A percentile compares a stretch with the other conserved stretches of the same genome.
Evolutionary conservation across 1,284 basidiomycete genomes (phyloP).

Genomic region (Irpex lacteus): DNA sequence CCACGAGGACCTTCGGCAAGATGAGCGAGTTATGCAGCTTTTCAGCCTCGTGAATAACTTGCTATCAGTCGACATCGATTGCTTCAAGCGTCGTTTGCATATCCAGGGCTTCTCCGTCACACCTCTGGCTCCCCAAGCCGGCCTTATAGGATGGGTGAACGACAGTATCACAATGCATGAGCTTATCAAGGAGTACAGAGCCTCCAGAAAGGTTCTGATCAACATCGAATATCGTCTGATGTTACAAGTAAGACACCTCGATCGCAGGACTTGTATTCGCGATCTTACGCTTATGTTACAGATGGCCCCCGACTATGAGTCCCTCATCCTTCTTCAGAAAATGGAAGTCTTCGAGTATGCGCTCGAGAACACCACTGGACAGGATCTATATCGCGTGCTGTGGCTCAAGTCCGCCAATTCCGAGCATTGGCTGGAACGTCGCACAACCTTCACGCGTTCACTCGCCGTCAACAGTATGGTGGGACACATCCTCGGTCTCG

Average conservation of each 20-base stretch:
- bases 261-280: neutral
- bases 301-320: conserved; percentile 99
- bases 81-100: conserved; percentile 94
- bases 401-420: conserved; percentile 97
- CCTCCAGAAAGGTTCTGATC: conserved; percentile 92
- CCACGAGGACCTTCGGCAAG: conserved; percentile 98
- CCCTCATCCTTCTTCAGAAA: conserved; percentile 92
- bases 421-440: conserved; percentile 96
- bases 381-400: conserved; percentile 97
- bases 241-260: conserved; percentile 69
- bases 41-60: conserved; percentile 97
- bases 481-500: conserved; percentile 95
- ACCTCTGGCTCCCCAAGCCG: conserved; percentile 95
- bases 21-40: conserved; percentile 99
- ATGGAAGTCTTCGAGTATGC: conserved; percentile 99
- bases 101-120: conserved; percentile 95
- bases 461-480: conserved; percentile 97
- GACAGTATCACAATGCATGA: conserved; percentile 98
- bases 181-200: conserved; percentile 93
- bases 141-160: conserved; percentile 93
- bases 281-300: conserved; percentile 30
- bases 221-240: conserved; percentile 99
- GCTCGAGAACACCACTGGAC: conserved; percentile 97
- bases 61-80: conserved; percentile 89
- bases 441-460: conserved; percentile 95